Conservation (phyloP, 192 early-diverging fungal species). For the Coemansia sp. region DNA sequence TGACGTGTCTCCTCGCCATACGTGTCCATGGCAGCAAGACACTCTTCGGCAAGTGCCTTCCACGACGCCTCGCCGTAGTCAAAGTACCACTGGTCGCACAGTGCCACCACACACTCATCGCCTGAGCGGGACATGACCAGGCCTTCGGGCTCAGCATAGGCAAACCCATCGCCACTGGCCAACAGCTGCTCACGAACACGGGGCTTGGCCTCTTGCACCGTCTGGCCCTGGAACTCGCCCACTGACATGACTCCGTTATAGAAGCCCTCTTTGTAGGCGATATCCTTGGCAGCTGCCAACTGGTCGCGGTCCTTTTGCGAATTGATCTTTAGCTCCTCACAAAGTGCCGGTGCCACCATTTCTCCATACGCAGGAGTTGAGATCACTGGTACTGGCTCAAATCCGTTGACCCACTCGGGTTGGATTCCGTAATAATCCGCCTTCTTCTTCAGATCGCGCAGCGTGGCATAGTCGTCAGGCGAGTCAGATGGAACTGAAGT, state of each 20-base stretch:
- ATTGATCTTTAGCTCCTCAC: conserved; percentile 91
- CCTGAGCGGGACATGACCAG: conserved; percentile 90
- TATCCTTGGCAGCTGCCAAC: conserved; percentile 91
- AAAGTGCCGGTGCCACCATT: conserved; percentile 78
- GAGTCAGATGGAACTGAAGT: conserved; percentile 99
- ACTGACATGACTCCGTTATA: conserved; percentile 86
- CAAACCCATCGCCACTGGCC: conserved; percentile 69
- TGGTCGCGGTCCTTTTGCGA: conserved; percentile 94
- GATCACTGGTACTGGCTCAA: conserved; percentile 84
- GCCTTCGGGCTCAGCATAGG: conserved; percentile 94
- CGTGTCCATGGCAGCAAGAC: conserved; percentile 77
- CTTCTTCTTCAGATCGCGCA: conserved; percentile 94
- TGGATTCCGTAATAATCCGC: conserved; percentile 88
- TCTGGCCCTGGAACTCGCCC: conserved; percentile 77
- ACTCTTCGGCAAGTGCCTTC: conserved; percentile 73
- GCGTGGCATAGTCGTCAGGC: conserved; percentile 91
- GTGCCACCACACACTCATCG: conserved; percentile 95
- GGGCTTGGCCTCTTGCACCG: conserved; percentile 90
- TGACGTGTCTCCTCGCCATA: conserved; percentile 79
- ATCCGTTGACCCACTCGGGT: conserved; percentile 81
- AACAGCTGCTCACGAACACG: conserved; percentile 78
- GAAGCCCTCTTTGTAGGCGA: conserved; percentile 97
- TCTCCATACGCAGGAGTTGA: conserved; percentile 83
- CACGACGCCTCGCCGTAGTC: conserved; percentile 92
- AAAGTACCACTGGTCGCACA: conserved; percentile 98